Conservation (phyloP, 495 filamentous ascomycete species). For the Penicillium odoratum region DNA sequence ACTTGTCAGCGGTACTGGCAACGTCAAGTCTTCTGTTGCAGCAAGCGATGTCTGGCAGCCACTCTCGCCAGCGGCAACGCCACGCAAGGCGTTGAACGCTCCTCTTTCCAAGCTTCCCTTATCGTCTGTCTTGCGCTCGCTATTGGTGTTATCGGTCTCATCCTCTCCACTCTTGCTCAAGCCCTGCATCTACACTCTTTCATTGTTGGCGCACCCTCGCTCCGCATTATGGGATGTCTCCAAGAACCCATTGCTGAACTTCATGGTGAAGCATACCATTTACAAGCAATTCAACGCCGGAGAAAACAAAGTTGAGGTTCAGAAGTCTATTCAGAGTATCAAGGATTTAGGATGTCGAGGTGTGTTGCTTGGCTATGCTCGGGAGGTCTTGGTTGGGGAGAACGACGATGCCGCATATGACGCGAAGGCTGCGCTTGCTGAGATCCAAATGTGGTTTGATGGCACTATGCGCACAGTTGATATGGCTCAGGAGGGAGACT, state of each 20-base stretch:
- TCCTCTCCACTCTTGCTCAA: conserved; percentile 71
- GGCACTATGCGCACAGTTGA: conserved; percentile 76
- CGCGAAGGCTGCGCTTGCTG: conserved; percentile 45
- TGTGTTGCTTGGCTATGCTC: conserved; percentile 50
- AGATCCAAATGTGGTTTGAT: conserved; percentile 70
- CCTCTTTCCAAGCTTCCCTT: conserved; percentile 74
- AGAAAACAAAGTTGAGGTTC: conserved; percentile 48
- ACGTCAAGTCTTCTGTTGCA: conserved; percentile 38
- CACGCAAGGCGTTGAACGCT: conserved; percentile 31
- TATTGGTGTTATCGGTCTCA: conserved; percentile 76
- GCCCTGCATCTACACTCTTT: conserved; percentile 68
- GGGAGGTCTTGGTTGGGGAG: conserved; percentile 45
- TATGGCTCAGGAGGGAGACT: conserved; percentile 74
- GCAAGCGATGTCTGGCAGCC: conserved; percentile 28
- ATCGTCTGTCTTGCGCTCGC: conserved; percentile 70
- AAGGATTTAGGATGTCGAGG: conserved; percentile 47
- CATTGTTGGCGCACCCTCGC: conserved; percentile 67
- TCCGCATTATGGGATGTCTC: conserved; percentile 49
- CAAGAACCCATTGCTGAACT: conserved; percentile 46
- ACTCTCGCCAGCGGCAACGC: conserved; percentile 15
- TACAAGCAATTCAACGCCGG: conserved; percentile 55
- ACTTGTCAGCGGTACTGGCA: conserved; percentile 42
- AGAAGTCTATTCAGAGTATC: conserved; percentile 43
- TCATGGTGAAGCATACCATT: conserved; percentile 47
- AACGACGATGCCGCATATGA: conserved; percentile 33